Conservation (phyloP, 139 green algal species). For the Chlorella sorokiniana region DNA sequence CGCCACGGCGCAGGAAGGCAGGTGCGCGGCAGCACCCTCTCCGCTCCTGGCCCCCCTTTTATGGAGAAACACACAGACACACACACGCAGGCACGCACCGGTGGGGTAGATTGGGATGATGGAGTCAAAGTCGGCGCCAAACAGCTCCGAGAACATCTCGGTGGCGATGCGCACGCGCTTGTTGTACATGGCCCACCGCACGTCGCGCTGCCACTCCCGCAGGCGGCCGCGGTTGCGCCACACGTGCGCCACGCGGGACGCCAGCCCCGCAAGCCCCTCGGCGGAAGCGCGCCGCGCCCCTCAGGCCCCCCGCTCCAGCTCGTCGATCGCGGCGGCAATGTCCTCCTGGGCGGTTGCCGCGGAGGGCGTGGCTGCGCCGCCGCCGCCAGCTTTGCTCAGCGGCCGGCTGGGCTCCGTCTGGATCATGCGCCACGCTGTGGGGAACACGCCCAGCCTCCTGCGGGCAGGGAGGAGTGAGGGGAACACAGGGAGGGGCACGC, state of each 20-base stretch:
- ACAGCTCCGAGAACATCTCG: conserved; percentile 46
- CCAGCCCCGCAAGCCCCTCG: neutral
- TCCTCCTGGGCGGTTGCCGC: conserved; percentile 1
- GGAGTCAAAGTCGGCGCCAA: conserved; percentile 47
- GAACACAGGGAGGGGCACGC: neutral
- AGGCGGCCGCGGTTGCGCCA: conserved; percentile 22
- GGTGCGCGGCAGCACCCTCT: no score
- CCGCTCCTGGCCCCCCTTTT: no score
- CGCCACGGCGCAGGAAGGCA: no score
- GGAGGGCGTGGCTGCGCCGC: neutral
- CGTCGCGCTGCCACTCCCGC: conserved; percentile 43
- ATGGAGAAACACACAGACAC: neutral
- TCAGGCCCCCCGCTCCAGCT: conserved; percentile 1
- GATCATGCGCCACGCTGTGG: conserved; percentile 3
- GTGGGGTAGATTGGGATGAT: conserved; percentile 54
- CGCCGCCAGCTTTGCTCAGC: neutral
- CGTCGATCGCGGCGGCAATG: conserved; percentile 1
- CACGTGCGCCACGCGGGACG: neutral
- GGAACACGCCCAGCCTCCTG: conserved; percentile 21
- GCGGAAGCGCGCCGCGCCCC: no score
- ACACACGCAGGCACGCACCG: neutral
- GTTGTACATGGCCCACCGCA: conserved; percentile 50
- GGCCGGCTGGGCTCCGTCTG: neutral
- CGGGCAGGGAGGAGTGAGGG: neutral
- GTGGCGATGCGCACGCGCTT: conserved; percentile 42